Evolutionary conservation across 2,329 filamentous ascomycete species (phyloP).

Genomic region (Phaeosphaeria sp.): DNA sequence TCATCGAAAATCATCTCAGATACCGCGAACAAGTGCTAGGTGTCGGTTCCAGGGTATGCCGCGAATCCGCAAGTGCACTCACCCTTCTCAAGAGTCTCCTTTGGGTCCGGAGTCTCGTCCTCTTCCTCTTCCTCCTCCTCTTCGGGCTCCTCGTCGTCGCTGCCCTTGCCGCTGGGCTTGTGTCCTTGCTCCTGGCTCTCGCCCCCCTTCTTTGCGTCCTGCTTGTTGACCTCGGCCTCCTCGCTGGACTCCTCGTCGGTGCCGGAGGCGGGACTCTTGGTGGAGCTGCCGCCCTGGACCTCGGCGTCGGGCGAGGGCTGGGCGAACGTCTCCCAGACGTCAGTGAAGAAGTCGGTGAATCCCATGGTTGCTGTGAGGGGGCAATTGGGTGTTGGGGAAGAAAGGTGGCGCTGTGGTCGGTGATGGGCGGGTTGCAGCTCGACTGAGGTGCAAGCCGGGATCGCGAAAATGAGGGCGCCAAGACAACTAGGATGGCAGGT

Average conservation of each 20-base stretch:
- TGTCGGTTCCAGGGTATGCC: background rate
- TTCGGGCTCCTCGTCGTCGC: conserved; percentile 70
- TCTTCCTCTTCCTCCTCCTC: conserved; percentile 84
- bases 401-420: conserved; percentile 26
- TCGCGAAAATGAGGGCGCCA: conserved; percentile 31
- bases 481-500: conserved; percentile 15
- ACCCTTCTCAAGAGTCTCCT: conserved; percentile 93
- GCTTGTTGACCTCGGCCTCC: conserved; percentile 53
- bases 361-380: conserved; percentile 57
- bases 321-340: conserved; percentile 69
- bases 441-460: conserved; percentile 24
- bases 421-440: conserved; percentile 30
- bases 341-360: conserved; percentile 69
- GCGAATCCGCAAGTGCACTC: conserved; percentile 53
- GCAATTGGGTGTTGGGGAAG: conserved; percentile 38
- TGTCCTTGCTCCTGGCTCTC: conserved; percentile 57
- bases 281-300: conserved; percentile 49
- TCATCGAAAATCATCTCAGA: conserved; percentile 5
- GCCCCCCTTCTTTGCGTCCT: conserved; percentile 48
- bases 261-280: conserved; percentile 48
- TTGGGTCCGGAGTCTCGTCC: conserved; percentile 82
- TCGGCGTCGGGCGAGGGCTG: conserved; percentile 54
- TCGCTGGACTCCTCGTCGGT: conserved; percentile 51
- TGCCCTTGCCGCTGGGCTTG: conserved; percentile 51
- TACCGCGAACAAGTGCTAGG: background rate